phyloP scores from a whole-genome alignment of 352 stramenopile species.

The Achlya hypogyna region DNA sequence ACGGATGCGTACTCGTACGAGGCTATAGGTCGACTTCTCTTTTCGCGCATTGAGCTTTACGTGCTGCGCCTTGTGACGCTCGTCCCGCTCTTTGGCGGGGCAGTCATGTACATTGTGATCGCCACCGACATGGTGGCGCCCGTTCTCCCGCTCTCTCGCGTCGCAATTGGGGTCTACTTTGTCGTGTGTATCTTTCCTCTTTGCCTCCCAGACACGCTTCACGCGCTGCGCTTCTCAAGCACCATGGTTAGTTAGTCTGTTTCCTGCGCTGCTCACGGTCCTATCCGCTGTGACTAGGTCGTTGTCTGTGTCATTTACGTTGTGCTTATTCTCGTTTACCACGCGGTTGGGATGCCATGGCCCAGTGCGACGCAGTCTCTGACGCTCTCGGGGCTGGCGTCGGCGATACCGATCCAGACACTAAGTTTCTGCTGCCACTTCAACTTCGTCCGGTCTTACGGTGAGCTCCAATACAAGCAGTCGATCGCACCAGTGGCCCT shows the following conservation, averaged over 20 bases:
- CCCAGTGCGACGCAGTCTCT: too few relatives aligned
- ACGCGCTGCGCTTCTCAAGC: constrained; percentile 71
- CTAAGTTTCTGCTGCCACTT: constrained; percentile 71
- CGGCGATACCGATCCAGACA: constrained; percentile 63
- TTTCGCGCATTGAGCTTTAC: constrained; percentile 46
- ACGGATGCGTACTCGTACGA: constrained; percentile 67
- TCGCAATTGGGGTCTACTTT: constrained; percentile 47
- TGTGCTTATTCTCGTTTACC: constrained; percentile 40
- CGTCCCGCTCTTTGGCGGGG: constrained; percentile 57
- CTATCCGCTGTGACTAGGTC: too few relatives aligned
- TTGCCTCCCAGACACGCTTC: constrained; percentile 68
- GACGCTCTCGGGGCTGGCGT: constrained; percentile 27
- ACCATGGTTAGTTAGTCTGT: constrained; percentile 23
- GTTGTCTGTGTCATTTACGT: constrained; percentile 69
- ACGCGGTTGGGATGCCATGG: not conserved
- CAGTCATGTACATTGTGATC: constrained; percentile 75
- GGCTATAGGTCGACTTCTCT: constrained; percentile 59
- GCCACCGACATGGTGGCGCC: constrained; percentile 73
- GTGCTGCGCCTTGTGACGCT: constrained; percentile 60
- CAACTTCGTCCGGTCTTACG: constrained; percentile 65
- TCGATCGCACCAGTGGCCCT: constrained; percentile 55
- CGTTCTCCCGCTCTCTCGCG: constrained; percentile 49
- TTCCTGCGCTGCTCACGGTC: not conserved
- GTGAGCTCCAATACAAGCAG: constrained; percentile 64
- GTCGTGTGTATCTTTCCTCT: constrained; percentile 50